phyloP scores from a whole-genome alignment of 768 basidiomycete genomes.

The Pholiota molesta region DNA sequence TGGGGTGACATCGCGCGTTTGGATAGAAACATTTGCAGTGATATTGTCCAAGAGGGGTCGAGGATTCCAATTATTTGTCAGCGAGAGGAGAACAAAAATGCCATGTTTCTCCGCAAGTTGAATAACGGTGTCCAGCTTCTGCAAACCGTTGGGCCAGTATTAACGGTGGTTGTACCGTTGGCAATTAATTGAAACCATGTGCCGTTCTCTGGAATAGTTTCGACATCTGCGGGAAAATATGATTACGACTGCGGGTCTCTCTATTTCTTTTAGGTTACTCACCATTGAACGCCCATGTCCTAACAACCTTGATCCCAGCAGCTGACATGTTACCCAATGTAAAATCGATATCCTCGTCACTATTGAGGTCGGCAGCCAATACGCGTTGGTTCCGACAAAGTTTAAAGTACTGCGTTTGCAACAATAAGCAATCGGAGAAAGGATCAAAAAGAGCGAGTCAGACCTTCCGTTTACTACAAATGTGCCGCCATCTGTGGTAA shows the following conservation, averaged over 20 bases:
- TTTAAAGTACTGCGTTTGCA: slow-evolving; percentile 26
- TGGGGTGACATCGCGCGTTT: slow-evolving; percentile 31
- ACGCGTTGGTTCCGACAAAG: slow-evolving; percentile 58
- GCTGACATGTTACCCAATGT: slow-evolving; percentile 62
- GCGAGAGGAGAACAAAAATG: slow-evolving; percentile 53
- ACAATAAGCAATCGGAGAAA: slow-evolving; percentile 6
- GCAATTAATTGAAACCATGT: slow-evolving; percentile 66
- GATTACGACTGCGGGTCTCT: background rate
- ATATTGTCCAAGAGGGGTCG: slow-evolving; percentile 34
- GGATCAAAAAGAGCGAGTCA: slow-evolving; percentile 7
- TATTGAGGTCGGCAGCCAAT: slow-evolving; percentile 66
- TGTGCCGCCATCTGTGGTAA: slow-evolving; percentile 44
- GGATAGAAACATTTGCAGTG: slow-evolving; percentile 15
- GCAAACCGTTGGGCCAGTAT: slow-evolving; percentile 64
- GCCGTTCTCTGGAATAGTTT: slow-evolving; percentile 53
- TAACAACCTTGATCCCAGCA: slow-evolving; percentile 58
- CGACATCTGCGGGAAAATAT: slow-evolving; percentile 43
- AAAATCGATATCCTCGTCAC: slow-evolving; percentile 54
- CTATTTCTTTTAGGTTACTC: slow-evolving; percentile 8
- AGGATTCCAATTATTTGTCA: slow-evolving; percentile 68
- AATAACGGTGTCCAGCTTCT: slow-evolving; percentile 62
- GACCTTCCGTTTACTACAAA: slow-evolving; percentile 62
- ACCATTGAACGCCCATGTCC: slow-evolving; percentile 79
- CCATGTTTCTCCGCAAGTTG: slow-evolving; percentile 55
- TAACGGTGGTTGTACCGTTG: slow-evolving; percentile 58